Evolutionary conservation across 176 grass and related monocot species (phyloP), one percentile per base, ranked within the genome.

Genomic region (Juncus inflexus): DNA sequence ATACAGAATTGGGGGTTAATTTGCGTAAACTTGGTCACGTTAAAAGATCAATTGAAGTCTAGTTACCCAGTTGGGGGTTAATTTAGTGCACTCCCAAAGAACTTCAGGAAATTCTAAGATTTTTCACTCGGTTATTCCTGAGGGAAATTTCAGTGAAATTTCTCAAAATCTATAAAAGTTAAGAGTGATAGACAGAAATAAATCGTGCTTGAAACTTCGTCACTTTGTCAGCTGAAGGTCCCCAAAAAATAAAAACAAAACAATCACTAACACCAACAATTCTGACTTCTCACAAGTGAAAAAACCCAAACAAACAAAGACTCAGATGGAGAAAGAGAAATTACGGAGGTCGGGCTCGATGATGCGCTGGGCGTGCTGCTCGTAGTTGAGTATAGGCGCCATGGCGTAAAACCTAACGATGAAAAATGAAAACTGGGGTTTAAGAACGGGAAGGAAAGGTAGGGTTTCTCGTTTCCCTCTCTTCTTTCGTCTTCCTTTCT

Each of bases 321-420:
- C 12, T 6, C 6, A 36, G 28, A 61, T 61, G 6, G 56, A 61
- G 56, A 63, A 50, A 76, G 5, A 63, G 38, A 7, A 15, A 73
- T 7, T 83, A 97, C 92, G 76, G 9, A 97, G 67, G 42, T 97
- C 92, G 7, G 89, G 72, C 64, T 99, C 94, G 61, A 90, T 58
- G 75, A 99, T 87, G 65, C 76, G 81, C 80, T 89, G 83, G 68
- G 95, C 90, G 61, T 90, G 95, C 72, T 87, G 85, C 80, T 92
- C 89, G 83, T 92, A 86, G 86, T 99, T 92, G 77, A 79, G 59
- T 66, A 99, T 90, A 73, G 95, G 95, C 66, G 87, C 84, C 92
- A 97, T 97, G 72, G 77, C 60, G 53, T 58, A 35, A 51, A 19
- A 5, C 15, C 42, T 62, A 47, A 40, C 9, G 7, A 9, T 14